Conservation (phyloP, 768 basidiomycete species). For the Leccinum uliginosum region DNA sequence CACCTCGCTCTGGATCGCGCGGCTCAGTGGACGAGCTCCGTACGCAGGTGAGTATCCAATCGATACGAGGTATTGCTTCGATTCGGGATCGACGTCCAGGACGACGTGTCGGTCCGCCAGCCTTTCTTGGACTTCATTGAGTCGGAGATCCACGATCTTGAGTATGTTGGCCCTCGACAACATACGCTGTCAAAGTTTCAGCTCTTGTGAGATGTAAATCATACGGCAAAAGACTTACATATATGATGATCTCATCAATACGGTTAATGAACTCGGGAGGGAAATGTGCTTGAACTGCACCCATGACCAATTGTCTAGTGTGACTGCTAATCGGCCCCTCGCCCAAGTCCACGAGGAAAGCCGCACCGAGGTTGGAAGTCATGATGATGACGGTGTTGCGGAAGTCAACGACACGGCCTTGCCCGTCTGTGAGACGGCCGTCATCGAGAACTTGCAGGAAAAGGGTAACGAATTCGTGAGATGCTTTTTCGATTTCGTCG, state of each 20-base stretch:
- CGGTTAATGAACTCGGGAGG: conserved; percentile 92
- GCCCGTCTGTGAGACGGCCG: conserved; percentile 87
- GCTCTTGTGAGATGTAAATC: not conserved
- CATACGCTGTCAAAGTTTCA: conserved; percentile 51
- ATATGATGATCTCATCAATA: conserved; percentile 82
- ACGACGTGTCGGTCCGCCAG: conserved; percentile 77
- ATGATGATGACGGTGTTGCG: conserved; percentile 91
- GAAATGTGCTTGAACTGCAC: conserved; percentile 78
- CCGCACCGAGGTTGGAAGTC: conserved; percentile 88
- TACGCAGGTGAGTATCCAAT: conserved; percentile 79
- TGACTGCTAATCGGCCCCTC: conserved; percentile 62
- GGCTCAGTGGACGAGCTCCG: conserved; percentile 89
- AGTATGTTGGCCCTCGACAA: conserved; percentile 73
- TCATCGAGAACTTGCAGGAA: conserved; percentile 88
- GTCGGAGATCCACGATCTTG: conserved; percentile 84
- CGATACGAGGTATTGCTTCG: conserved; percentile 71
- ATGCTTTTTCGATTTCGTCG: conserved; percentile 90
- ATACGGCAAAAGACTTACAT: conserved; percentile 30
- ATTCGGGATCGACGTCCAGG: conserved; percentile 69
- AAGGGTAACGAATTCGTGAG: conserved; percentile 66
- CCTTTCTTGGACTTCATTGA: conserved; percentile 81
- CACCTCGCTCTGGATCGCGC: conserved; percentile 88
- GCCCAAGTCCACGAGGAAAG: conserved; percentile 68
- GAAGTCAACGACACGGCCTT: conserved; percentile 87
- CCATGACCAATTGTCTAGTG: conserved; percentile 68